Conservation (phyloP, 2,329 filamentous ascomycete genomes). For the Fusarium tricinctum region DNA sequence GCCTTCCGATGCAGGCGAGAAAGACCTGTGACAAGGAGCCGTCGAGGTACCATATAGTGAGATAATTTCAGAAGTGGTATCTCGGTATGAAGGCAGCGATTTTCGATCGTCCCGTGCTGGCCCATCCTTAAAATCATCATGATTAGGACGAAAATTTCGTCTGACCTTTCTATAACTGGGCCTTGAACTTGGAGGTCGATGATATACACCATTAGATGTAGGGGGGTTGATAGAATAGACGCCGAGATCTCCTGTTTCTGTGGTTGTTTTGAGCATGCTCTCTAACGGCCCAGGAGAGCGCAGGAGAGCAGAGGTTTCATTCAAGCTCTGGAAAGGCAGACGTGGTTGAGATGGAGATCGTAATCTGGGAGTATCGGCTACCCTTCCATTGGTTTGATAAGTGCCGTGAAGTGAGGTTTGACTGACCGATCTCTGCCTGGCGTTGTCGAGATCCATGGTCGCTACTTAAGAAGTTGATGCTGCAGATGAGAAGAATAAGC, state of each 20-base stretch:
- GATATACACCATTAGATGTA: conserved; percentile 52
- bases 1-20: conserved; percentile 60
- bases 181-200: conserved; percentile 49
- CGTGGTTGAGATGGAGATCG: conserved; percentile 49
- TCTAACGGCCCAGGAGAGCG: conserved; percentile 69
- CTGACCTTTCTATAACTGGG: conserved; percentile 51
- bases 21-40: conserved; percentile 58
- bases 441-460: conserved; percentile 51
- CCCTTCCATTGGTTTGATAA: conserved; percentile 50
- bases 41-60: conserved; percentile 69
- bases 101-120: conserved; percentile 59
- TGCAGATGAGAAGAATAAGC: conserved; percentile 29
- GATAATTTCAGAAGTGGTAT: conserved; percentile 68
- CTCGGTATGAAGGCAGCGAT: conserved; percentile 63
- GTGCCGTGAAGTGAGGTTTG: conserved; percentile 57
- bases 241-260: conserved; percentile 75
- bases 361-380: conserved; percentile 30
- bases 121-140: conserved; percentile 52
- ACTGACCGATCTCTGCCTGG: conserved; percentile 56
- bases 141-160: conserved; percentile 48
- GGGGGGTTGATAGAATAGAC: conserved; percentile 66
- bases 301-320: conserved; percentile 60
- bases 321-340: conserved; percentile 60
- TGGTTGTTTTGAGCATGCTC: conserved; percentile 75
- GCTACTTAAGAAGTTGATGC: conserved; percentile 22